Evolutionary conservation across 345 rosid species (phyloP).

Genomic region (Kandelia obovata): DNA sequence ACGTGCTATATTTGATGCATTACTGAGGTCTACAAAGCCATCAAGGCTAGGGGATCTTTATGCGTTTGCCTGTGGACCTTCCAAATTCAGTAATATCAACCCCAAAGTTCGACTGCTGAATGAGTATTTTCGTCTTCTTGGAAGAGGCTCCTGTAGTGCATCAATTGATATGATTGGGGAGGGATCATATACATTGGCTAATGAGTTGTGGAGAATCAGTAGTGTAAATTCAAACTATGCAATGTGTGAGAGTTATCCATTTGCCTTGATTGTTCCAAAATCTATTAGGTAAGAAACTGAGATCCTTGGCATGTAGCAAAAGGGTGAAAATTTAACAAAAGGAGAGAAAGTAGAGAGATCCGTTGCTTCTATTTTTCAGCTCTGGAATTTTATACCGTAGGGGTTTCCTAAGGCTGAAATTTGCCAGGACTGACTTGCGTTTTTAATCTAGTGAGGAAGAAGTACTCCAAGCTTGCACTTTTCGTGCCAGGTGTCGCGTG

Average conservation of each 20-base stretch:
- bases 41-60: constrained; percentile 77
- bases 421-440: constrained; percentile 21
- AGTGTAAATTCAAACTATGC: constrained; percentile 57
- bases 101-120: constrained; percentile 85
- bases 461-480: constrained; percentile 75
- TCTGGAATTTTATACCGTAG: not conserved
- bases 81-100: constrained; percentile 54
- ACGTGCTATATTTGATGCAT: constrained; percentile 59
- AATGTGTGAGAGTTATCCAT: constrained; percentile 82
- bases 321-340: not conserved
- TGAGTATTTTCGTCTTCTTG: constrained; percentile 92
- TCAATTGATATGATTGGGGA: constrained; percentile 67
- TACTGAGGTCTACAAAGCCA: constrained; percentile 58
- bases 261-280: constrained; percentile 86
- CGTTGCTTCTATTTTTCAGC: constrained; percentile 12
- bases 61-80: constrained; percentile 75
- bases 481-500: constrained; percentile 82
- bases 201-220: constrained; percentile 89
- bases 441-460: constrained; percentile 67
- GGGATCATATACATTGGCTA: constrained; percentile 60
- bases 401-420: constrained; percentile 5
- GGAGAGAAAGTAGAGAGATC: not conserved
- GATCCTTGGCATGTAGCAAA: constrained; percentile 10
- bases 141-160: constrained; percentile 51
- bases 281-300: constrained; percentile 53